Base-by-base conservation (phyloP, 495 filamentous ascomycete genomes). In the Hyaloscypha hepaticicola region DNA sequence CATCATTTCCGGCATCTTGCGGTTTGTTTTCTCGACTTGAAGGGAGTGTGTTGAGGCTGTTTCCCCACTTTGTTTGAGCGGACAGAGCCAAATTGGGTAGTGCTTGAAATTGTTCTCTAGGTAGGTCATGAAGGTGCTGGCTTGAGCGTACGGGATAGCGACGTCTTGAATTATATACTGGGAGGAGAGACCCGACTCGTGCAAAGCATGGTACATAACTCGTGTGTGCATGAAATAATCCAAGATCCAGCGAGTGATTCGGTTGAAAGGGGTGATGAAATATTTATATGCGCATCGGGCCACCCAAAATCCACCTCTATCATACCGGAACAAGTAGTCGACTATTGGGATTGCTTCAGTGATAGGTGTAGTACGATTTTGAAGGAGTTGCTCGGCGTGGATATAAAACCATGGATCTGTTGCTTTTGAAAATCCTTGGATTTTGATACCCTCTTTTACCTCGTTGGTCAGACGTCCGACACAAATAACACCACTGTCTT, bases 171-270 rank as follows among this genome's bases (percentile, higher is more conserved):
- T 78, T 49, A 86, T 74, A 66, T 83, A 81, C 38, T 77, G 72
- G 11, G 73, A 73, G 55, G 77, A 77, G 68, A 82, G 76, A 31
- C 81, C 81, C 14, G 76, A 79, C 28, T 74, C 76, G 72, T 87
- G 83, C 6, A 86, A 70, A 0, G 82, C 83, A 38, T 82, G 80
- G 74, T 85, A 87, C 68, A 87, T 78, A 74, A 85, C 84, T 19
- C 85, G 75, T 53, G 86, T 88, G 71, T 86, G 85, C 68, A 85
- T 67, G 65, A 87, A 86, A 69, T 83, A 79, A 67, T 88, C 83
- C 12, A 87, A 81, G 61, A 83, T 73, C 73, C 76, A 84, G 48
- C 84, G 78, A 41, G 78, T 82, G 67, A 84, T 70, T 48, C 77
- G 75, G n/a, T 73, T 84, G 73, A 86, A 86, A 1, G 84, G 84